Evolutionary conservation across 306 rosid species (phyloP).

Genomic region (Gastrolobium bilobum): DNA sequence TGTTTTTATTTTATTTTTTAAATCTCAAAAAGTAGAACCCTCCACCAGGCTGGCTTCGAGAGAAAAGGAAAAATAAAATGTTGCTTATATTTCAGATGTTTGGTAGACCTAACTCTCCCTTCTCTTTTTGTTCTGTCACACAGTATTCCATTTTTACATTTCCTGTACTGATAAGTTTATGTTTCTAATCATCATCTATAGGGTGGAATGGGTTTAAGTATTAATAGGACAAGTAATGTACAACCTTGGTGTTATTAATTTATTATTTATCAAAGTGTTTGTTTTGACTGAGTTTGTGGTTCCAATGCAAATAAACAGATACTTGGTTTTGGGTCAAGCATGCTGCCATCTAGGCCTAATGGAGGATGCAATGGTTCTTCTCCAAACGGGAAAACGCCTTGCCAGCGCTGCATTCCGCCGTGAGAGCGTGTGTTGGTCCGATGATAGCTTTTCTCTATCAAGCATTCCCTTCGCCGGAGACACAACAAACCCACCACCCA

Average conservation of each 20-base stretch:
- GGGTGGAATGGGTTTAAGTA: not conserved
- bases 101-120: not conserved
- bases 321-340: slow-evolving; percentile 89
- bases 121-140: not conserved
- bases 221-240: not conserved
- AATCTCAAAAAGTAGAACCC: not conserved
- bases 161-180: not conserved
- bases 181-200: not conserved
- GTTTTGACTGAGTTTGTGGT: not conserved
- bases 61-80: not conserved
- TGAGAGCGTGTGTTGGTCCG: slow-evolving; percentile 87
- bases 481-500: slow-evolving; percentile 51
- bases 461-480: slow-evolving; percentile 53
- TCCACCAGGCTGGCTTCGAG: not conserved
- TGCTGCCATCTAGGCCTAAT: slow-evolving; percentile 90
- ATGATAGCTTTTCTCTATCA: slow-evolving; percentile 79
- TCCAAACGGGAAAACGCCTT: slow-evolving; percentile 91
- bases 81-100: slow-evolving; percentile 2
- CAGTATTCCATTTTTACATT: not conserved
- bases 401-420: slow-evolving; percentile 94
- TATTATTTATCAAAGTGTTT: not conserved
- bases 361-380: slow-evolving; percentile 99
- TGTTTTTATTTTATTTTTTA: not conserved
- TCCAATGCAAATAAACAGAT: slow-evolving; percentile 63
- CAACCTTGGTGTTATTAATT: not conserved